Base-by-base conservation (phyloP, 352 stramenopile species). In the Phytophthora syringae region DNA sequence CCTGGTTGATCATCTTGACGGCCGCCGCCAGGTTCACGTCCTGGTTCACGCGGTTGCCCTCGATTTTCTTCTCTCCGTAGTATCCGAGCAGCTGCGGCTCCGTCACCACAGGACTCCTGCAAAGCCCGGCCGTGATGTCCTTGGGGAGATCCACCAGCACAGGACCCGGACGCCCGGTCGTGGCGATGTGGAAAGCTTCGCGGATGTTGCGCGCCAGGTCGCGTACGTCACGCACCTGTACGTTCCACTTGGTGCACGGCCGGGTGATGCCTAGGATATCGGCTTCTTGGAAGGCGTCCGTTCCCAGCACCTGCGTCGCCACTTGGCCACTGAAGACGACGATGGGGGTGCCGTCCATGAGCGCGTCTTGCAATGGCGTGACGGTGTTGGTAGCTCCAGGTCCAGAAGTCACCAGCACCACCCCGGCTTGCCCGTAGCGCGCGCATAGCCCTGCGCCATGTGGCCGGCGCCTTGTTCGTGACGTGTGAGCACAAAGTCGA, bases 101-200 rank as follows among this genome's bases (percentile, higher is more conserved):
- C 22, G 79, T 93, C 21, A 78, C 74, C 25, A 94, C 88, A 3
- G 81, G 67, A 45, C 74, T 80, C 56, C 86, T 90, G 74, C 86
- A 94, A 15, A 94, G 62, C 32, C 84, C 88, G 0, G 88, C 88
- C 5, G 88, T 95, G 60, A 99, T 89, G 72, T 99, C 96, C 84
- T 99, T 99, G 34, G 96, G 96, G 57, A 99, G 71, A 78, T 99
- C 96, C 44, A 99, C 85, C 57, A 98, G 90, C 51, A 99, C 96
- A 7, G 96, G 96, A 20, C 96, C 96, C 0, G 96, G 96, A 25
- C 96, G 84, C 11, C 96, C 96, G 18, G 96, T 97, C 25, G 92
- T 95, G 16, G 96, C 93, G 37, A 99, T 92, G 73, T 98, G 96
- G 77, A 98, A 99, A 11, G 96, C 96, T 65, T 98, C 97, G 58